Base-by-base conservation (phyloP, 805 yeast species). In the Brettanomyces bruxellensis region DNA sequence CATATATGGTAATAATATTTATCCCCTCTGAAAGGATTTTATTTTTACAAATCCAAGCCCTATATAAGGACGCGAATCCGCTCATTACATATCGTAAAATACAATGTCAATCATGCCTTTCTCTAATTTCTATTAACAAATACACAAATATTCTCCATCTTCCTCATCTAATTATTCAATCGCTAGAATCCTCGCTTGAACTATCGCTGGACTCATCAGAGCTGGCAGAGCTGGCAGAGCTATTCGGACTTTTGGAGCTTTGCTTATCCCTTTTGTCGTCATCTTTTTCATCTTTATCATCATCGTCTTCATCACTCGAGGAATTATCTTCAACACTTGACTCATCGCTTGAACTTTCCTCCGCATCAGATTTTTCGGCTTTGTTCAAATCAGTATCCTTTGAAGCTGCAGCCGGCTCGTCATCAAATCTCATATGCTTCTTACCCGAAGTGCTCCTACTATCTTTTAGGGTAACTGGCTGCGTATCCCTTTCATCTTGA, bases 401-500 rank as follows among this genome's bases (percentile, higher is more conserved):
- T n/a, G n/a, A 8, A 18, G 14, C 34, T 23, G 22, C 34, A 28
- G 43, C 32, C 7, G 32, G 32, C 41, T 38, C 25, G 14, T 38
- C 41, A 38, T 22, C 41, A 38, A 38, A 23, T 28, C 18, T 32
- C 37, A 41, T 35, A 12, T 28, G 38, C 23, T 36, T 51, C 34
- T 38, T n/a, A 34, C 45, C 18, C 37, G 34, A 24, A 38, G 32
- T 7, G 18, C 28, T 24, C 44, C 4, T 32, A 18, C 45, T 35
- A 45, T 25, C 47, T 46, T 70, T 71, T 50, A 71, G 63, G 36
- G 61, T 67, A 1, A 77, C 72, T 0, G 82, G 82, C 55, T 74
- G 75, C 12, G 73, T 70, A 45, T 76, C 81, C 45, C 64, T 64
- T 51, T 77, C 84, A 28, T 67, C 60, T 22, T 81, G 83, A 3